Conservation (phyloP, 805 yeast species). For the Yarrowia sp. region DNA sequence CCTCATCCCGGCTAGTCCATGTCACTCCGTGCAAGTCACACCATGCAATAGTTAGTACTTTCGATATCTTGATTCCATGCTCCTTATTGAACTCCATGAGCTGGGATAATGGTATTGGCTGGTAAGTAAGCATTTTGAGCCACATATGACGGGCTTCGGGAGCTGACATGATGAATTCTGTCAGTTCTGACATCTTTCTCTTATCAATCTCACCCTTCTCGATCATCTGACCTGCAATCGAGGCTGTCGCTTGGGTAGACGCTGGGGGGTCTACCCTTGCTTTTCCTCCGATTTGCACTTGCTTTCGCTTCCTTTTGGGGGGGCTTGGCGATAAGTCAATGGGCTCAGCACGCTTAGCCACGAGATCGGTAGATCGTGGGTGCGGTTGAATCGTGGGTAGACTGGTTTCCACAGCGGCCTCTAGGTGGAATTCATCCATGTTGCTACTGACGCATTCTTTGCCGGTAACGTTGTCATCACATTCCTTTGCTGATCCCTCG, state of each 20-base stretch:
- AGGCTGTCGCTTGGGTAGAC: conserved; percentile 9
- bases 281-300: too few species aligned
- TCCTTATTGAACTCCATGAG: conserved; percentile 23
- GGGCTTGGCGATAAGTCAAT: not conserved
- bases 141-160: conserved; percentile 29
- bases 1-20: conserved; percentile 30
- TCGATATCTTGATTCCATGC: conserved; percentile 23
- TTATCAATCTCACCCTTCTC: conserved; percentile 49
- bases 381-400: too few species aligned
- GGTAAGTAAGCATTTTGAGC: conserved; percentile 26
- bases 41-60: conserved; percentile 32
- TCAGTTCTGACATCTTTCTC: conserved; percentile 43
- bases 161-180: conserved; percentile 16
- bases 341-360: too few species aligned
- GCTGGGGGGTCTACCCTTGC: not conserved
- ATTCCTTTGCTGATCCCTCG: too few species aligned
- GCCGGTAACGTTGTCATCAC: too few species aligned
- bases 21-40: conserved; percentile 34
- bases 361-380: too few species aligned
- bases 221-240: conserved; percentile 5
- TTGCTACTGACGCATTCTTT: too few species aligned
- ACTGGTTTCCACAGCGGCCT: too few species aligned
- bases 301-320: not conserved
- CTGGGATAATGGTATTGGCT: conserved; percentile 12
- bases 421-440: too few species aligned